A percentile compares a stretch with the other conserved stretches of the same genome.
phyloP scores from a whole-genome alignment of 345 rosid genomes.

The Salix arbutifolia region DNA sequence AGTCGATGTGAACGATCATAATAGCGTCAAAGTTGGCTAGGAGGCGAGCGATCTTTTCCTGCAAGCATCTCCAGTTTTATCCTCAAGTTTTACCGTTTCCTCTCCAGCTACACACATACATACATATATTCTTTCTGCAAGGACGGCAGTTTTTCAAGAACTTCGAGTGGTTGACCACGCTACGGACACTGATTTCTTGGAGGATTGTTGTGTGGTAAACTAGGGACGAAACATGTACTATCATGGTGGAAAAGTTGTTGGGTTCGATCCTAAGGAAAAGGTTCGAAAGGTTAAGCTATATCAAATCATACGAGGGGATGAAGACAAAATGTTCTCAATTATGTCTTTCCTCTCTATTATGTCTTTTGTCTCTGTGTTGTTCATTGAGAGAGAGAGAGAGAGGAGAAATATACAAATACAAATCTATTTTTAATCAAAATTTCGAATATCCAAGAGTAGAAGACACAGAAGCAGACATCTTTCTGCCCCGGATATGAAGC shows the following conservation, averaged over 20 bases:
- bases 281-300: constrained; percentile 8
- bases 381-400: constrained; percentile 7
- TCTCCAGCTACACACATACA: too few relatives aligned
- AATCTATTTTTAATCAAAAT: not conserved
- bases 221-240: too few relatives aligned
- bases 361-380: constrained; percentile 22
- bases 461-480: constrained; percentile 34
- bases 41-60: too few relatives aligned
- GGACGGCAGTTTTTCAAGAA: too few relatives aligned
- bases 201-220: not conserved
- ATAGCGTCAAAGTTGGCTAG: constrained; percentile 25
- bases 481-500: constrained; percentile 34
- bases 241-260: not conserved
- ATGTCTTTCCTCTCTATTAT: constrained; percentile 11
- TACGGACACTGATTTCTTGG: not conserved
- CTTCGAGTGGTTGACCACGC: constrained; percentile 9
- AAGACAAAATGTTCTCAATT: constrained; percentile 19
- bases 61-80: not conserved
- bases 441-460: constrained; percentile 22
- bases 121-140: not conserved
- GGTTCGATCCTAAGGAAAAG: constrained; percentile 3
- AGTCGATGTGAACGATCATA: constrained; percentile 36
- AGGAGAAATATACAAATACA: not conserved
- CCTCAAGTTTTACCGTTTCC: not conserved
- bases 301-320: constrained; percentile 8